A percentile compares a stretch with the other conserved stretches of the same genome.
Evolutionary conservation across 371 early-diverging fungal genomes (phyloP).

Genomic region (Mortierella sp.): DNA sequence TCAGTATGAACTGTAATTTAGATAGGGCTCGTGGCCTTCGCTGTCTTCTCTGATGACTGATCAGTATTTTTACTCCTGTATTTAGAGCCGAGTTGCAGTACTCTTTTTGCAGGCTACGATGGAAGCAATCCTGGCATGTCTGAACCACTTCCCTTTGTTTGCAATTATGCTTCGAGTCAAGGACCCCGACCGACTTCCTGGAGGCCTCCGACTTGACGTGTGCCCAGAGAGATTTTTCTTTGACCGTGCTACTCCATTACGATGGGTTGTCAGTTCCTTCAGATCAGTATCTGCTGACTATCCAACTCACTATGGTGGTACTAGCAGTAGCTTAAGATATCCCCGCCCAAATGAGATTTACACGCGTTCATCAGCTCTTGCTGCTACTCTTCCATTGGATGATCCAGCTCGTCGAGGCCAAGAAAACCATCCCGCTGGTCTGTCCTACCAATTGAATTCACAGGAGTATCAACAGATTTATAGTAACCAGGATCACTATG

Average conservation of each 20-base stretch:
- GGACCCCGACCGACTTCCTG: conserved; percentile 90
- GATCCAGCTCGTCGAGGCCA: not conserved
- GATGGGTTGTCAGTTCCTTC: conserved; percentile 50
- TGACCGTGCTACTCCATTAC: conserved; percentile 48
- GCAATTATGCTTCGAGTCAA: conserved; percentile 89
- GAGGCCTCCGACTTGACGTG: conserved; percentile 54
- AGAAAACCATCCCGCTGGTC: not conserved
- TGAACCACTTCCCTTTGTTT: conserved; percentile 96
- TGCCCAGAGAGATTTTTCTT: conserved; percentile 52
- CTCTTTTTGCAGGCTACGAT: conserved; percentile 82
- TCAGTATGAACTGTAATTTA: not conserved
- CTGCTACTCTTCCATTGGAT: too few relatives aligned
- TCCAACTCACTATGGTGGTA: conserved; percentile 3
- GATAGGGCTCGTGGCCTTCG: not conserved
- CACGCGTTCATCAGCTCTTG: too few relatives aligned
- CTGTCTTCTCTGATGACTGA: not conserved
- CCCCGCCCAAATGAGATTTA: too few relatives aligned
- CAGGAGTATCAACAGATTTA: not conserved
- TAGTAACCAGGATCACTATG: not conserved
- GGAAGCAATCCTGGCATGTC: conserved; percentile 85
- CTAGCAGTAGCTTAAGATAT: not conserved
- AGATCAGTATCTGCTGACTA: conserved; percentile 35
- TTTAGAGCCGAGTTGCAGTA: conserved; percentile 80
- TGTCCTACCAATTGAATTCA: not conserved
- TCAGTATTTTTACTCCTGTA: not conserved